Evolutionary conservation across 1,284 basidiomycete genomes (phyloP).

Genomic region (Leccinum insigne): DNA sequence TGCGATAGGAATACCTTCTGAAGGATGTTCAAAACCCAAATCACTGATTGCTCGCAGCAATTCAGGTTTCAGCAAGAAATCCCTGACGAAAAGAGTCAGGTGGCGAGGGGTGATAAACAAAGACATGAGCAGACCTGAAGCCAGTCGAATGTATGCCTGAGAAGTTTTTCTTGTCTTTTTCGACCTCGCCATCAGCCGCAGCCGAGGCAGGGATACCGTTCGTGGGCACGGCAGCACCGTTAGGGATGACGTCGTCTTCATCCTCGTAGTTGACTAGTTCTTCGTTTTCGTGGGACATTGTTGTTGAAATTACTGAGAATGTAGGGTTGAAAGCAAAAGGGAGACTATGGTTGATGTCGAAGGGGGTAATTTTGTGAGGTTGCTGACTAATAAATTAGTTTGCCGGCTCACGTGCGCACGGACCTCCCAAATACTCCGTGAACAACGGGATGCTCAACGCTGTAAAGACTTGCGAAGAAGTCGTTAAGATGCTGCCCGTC

Average conservation of each 20-base stretch:
- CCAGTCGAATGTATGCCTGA: constrained; percentile 97
- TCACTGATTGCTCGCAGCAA: constrained; percentile 97
- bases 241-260: constrained; percentile 83
- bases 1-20: constrained; percentile 75
- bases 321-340: constrained; percentile 18
- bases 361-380: constrained; percentile 28
- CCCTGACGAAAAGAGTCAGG: constrained; percentile 23
- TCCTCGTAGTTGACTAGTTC: constrained; percentile 95
- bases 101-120: neutral
- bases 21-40: constrained; percentile 99
- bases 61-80: constrained; percentile 48
- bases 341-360: neutral
- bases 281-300: constrained; percentile 79
- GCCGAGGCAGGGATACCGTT: constrained; percentile 53
- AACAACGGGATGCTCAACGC: constrained; percentile 2
- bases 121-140: constrained; percentile 65
- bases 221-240: constrained; percentile 48
- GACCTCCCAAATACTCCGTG: constrained; percentile 17
- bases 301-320: constrained; percentile 8
- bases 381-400: constrained; percentile 32
- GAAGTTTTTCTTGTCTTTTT: constrained; percentile 95
- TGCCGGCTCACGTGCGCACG: constrained; percentile 26
- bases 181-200: constrained; percentile 61
- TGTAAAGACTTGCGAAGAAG: neutral
- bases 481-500: constrained; percentile 10